phyloP scores from a whole-genome alignment of 1,284 basidiomycete genomes.

The Athelia psychrophila region DNA sequence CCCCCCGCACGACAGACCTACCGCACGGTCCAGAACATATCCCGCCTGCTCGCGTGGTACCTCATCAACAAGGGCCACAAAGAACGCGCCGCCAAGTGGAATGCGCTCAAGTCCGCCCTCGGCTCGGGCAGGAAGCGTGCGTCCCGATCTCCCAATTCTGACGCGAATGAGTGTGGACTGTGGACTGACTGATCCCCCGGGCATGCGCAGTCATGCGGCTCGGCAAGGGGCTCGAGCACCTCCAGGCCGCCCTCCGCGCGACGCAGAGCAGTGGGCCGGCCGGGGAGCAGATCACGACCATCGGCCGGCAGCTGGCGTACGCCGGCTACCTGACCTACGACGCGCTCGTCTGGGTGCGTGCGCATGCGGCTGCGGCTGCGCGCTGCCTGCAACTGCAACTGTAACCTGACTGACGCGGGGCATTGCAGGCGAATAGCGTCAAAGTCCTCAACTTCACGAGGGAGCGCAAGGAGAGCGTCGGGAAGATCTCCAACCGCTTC shows the following conservation, averaged over 20 bases:
- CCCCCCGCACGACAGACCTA: conserved; percentile 61
- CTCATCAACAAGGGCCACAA: conserved; percentile 63
- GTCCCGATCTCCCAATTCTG: conserved; percentile 26
- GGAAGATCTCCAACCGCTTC: conserved; percentile 79
- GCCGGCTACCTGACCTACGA: conserved; percentile 89
- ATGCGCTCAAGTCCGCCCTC: conserved; percentile 77
- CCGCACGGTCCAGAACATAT: conserved; percentile 89
- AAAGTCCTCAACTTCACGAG: conserved; percentile 68
- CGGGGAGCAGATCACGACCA: conserved; percentile 78
- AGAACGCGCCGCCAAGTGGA: conserved; percentile 69
- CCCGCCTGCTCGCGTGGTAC: conserved; percentile 90
- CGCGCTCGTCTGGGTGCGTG: conserved; percentile 78
- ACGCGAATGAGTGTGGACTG: too few relatives aligned
- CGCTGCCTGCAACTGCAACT: too few relatives aligned
- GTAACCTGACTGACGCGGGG: too few relatives aligned
- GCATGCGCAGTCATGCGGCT: conserved; percentile 76
- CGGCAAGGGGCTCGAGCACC: conserved; percentile 93
- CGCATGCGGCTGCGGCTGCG: too few relatives aligned
- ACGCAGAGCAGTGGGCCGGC: conserved; percentile 54
- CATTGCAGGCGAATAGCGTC: conserved; percentile 70
- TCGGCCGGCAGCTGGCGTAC: conserved; percentile 87
- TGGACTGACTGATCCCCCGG: not conserved
- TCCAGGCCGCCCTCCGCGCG: conserved; percentile 89
- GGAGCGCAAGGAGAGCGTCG: conserved; percentile 63
- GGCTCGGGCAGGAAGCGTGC: conserved; percentile 77